These are phyloP conservation scores for Hydnomerulius pinastri DNA, from an alignment of 768 basidiomycete species.

Conservation along the genomic window DNA sequence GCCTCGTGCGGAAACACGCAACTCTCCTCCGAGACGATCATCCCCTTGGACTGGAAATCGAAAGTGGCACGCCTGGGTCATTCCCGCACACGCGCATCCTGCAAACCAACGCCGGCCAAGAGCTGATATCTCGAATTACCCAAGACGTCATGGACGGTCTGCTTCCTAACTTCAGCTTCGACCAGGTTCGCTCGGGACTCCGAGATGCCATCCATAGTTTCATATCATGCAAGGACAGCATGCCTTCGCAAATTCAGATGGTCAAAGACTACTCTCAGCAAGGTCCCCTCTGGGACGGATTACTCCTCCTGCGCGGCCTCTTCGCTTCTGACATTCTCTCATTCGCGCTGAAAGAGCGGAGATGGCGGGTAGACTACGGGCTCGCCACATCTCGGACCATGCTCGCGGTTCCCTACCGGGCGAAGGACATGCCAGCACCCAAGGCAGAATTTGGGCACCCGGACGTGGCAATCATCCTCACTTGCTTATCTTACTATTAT, in stretches of 20 bases:
- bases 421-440: slow-evolving; percentile 39
- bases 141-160: slow-evolving; percentile 14
- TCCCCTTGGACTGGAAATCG: slow-evolving; percentile 20
- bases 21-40: slow-evolving; percentile 2
- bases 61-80: slow-evolving; percentile 9
- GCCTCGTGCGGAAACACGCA: slow-evolving; percentile 22
- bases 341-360: slow-evolving; percentile 33
- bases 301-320: slow-evolving; percentile 38
- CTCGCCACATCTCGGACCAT: slow-evolving; percentile 32
- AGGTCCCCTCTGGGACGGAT: slow-evolving; percentile 16
- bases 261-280: slow-evolving; percentile 9
- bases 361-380: slow-evolving; percentile 44
- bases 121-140: slow-evolving; percentile 13
- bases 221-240: slow-evolving; percentile 16
- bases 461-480: slow-evolving; percentile 36
- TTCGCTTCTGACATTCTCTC: slow-evolving; percentile 33
- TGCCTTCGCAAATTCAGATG: not conserved
- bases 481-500: slow-evolving; percentile 41
- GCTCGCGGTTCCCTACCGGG: slow-evolving; percentile 41
- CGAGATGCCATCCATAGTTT: slow-evolving; percentile 21
- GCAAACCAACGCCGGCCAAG: slow-evolving; percentile 8
- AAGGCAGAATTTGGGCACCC: slow-evolving; percentile 43
- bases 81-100: slow-evolving; percentile 29
- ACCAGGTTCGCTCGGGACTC: slow-evolving; percentile 1
- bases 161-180: slow-evolving; percentile 20